These are phyloP conservation scores for Coffea humblotiana DNA, from an alignment of 305 asterid genomes.

Conservation along the genomic window DNA sequence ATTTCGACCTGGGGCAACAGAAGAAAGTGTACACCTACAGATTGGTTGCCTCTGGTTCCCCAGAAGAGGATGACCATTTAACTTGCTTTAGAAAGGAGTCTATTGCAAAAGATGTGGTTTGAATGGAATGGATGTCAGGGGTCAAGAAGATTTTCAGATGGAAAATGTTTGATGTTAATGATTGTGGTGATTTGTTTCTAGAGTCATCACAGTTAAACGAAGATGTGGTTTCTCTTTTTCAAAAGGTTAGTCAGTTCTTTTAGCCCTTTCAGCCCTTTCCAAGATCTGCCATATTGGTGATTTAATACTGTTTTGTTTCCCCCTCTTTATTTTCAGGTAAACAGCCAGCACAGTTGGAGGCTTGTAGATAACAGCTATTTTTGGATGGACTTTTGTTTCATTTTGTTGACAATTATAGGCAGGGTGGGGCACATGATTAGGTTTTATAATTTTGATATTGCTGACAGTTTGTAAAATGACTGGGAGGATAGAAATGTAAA, in stretches of 20 bases:
- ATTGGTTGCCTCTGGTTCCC: constrained; percentile 69
- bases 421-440: neutral
- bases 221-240: constrained; percentile 51
- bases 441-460: no score
- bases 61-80: constrained; percentile 79
- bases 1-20: constrained; percentile 89
- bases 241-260: constrained; percentile 42
- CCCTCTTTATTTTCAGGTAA: neutral
- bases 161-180: constrained; percentile 56
- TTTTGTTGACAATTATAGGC: neutral
- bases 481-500: no score
- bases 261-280: no score
- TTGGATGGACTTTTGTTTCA: neutral
- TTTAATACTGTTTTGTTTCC: neutral
- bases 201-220: constrained; percentile 64
- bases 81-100: constrained; percentile 92
- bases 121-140: constrained; percentile 78
- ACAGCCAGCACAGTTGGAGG: neutral
- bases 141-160: constrained; percentile 59
- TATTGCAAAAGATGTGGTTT: constrained; percentile 91
- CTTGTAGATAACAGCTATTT: neutral
- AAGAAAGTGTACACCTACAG: constrained; percentile 80
- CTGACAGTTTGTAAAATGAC: no score
- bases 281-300: neutral
- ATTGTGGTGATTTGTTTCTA: constrained; percentile 65